phyloP scores from a whole-genome alignment of 306 rosid species.

The Hippophae tibetana region DNA sequence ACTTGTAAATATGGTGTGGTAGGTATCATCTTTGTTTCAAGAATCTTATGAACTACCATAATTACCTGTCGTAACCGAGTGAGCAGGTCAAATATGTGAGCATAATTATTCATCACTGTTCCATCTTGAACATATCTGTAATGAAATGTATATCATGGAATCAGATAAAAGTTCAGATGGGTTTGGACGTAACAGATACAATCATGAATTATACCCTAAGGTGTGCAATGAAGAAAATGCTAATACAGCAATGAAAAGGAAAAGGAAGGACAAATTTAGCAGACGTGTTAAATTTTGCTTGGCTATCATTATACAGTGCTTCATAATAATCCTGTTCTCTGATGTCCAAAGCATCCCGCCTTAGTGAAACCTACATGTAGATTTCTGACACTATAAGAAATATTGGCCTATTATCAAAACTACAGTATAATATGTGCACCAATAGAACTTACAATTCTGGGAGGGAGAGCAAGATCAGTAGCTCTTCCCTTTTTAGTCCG shows the following conservation, averaged over 20 bases:
- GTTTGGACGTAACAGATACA: not conserved
- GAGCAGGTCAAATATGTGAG: constrained; percentile 94
- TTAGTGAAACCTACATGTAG: constrained; percentile 51
- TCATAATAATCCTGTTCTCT: constrained; percentile 82
- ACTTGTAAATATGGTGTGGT: not conserved
- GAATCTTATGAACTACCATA: constrained; percentile 3
- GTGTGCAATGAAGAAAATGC: not conserved
- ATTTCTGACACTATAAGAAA: constrained; percentile 5
- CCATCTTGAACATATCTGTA: constrained; percentile 63
- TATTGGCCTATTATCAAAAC: constrained; percentile 1
- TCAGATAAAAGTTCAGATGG: not conserved
- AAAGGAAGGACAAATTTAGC: constrained; percentile 2
- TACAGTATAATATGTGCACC: constrained; percentile 6
- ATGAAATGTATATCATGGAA: constrained; percentile 23
- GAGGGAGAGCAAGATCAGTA: constrained; percentile 92
- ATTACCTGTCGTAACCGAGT: constrained; percentile 83
- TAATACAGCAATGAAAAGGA: not conserved
- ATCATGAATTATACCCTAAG: not conserved
- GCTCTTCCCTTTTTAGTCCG: constrained; percentile 91
- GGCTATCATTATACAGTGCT: constrained; percentile 77
- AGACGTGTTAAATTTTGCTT: constrained; percentile 74
- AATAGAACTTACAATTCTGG: constrained; percentile 65
- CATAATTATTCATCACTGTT: constrained; percentile 62
- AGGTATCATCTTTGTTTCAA: not conserved
- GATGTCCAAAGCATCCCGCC: constrained; percentile 67